Evolutionary conservation across 2,329 filamentous ascomycete genomes (phyloP).

Genomic region (Cladosporium velox): DNA sequence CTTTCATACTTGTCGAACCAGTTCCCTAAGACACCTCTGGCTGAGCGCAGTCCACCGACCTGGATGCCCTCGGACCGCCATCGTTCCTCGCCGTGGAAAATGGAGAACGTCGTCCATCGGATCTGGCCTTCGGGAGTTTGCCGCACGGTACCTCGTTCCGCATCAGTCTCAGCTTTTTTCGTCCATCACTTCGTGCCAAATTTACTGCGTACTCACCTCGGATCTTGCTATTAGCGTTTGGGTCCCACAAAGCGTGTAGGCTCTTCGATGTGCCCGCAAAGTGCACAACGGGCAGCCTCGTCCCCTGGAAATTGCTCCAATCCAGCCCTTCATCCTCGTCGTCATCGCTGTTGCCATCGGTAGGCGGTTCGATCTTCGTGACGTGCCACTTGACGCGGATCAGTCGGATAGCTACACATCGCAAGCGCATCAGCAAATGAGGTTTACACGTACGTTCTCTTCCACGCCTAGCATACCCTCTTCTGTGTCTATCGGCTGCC

Average conservation of each 20-base stretch:
- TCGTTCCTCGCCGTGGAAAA: constrained; percentile 64
- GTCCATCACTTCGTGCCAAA: constrained; percentile 1
- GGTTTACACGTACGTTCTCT: constrained; percentile 34
- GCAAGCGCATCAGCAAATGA: constrained; percentile 22
- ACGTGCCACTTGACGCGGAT: constrained; percentile 69
- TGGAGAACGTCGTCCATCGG: constrained; percentile 70
- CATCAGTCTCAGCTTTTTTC: constrained; percentile 18
- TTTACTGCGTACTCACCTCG: constrained; percentile 55
- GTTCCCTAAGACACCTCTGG: constrained; percentile 68
- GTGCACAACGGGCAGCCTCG: constrained; percentile 63
- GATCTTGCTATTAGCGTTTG: constrained; percentile 67
- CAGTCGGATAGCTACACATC: constrained; percentile 59
- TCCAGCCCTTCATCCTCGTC: constrained; percentile 27
- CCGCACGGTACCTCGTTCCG: constrained; percentile 57
- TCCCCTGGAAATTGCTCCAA: constrained; percentile 34
- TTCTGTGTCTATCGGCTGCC: constrained; percentile 55
- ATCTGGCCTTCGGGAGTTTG: constrained; percentile 71
- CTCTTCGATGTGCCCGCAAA: constrained; percentile 65
- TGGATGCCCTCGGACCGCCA: constrained; percentile 80
- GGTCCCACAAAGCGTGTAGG: constrained; percentile 66
- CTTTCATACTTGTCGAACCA: constrained; percentile 73
- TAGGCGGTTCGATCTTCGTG: constrained; percentile 60
- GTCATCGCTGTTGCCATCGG: constrained; percentile 52
- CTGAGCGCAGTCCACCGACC: constrained; percentile 65
- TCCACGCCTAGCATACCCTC: constrained; percentile 49